Conservation (phyloP, 78 protist species). For the Goniomonas avonlea region DNA sequence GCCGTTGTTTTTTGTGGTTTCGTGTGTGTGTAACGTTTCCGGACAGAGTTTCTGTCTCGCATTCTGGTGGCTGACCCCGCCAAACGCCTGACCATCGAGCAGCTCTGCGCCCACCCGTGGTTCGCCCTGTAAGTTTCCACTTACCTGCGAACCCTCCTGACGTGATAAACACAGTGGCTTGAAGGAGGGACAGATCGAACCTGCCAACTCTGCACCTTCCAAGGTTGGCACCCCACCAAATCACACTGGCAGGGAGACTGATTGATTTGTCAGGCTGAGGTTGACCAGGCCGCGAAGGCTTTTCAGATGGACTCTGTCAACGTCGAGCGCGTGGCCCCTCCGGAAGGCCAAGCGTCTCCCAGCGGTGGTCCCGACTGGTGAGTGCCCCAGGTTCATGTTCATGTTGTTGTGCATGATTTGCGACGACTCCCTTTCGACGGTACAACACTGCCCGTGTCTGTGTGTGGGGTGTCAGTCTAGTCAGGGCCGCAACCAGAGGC, state of each 20-base stretch:
- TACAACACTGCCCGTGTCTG: neutral
- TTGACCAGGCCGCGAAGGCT: neutral
- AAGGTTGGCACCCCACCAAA: neutral
- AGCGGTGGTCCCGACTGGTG: too few species aligned
- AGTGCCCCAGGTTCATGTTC: neutral
- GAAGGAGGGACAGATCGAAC: neutral
- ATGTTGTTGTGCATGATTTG: neutral
- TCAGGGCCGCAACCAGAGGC: neutral
- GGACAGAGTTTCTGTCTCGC: neutral
- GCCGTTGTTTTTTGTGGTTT: neutral
- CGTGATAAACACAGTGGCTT: neutral
- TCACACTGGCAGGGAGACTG: too few species aligned
- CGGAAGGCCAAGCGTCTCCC: neutral
- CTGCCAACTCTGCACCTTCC: neutral
- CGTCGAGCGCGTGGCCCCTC: neutral
- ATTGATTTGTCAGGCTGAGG: neutral
- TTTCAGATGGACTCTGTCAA: neutral
- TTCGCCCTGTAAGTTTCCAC: neutral
- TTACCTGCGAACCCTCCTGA: neutral
- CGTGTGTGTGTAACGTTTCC: neutral
- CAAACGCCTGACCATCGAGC: conserved; percentile 15
- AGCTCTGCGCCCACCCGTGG: conserved; percentile 34
- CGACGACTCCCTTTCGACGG: too few species aligned
- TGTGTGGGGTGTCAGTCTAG: neutral
- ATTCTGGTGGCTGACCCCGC: conserved; percentile 26